Evolutionary conservation across 2,329 filamentous ascomycete genomes (phyloP).

Genomic region (Echinosphaeria canescens): DNA sequence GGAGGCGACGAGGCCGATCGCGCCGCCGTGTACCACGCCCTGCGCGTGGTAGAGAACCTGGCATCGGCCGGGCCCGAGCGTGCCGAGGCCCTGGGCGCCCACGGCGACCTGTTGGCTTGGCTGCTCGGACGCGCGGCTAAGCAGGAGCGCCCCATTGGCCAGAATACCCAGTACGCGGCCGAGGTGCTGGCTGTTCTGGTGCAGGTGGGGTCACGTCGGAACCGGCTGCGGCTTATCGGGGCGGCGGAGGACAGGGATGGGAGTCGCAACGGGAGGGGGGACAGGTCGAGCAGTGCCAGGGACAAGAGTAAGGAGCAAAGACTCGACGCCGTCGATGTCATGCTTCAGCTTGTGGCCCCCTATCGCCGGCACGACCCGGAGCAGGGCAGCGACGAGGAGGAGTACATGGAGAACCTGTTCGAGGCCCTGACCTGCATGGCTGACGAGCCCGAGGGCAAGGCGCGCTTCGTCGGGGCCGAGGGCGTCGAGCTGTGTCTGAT

Average conservation of each 20-base stretch:
- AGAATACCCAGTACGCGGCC: conserved; percentile 91
- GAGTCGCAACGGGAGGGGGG: too few relatives aligned
- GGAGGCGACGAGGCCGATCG: conserved; percentile 48
- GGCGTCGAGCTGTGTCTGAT: conserved; percentile 81
- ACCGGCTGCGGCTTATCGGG: conserved; percentile 37
- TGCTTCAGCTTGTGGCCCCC: conserved; percentile 64
- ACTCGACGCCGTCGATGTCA: conserved; percentile 54
- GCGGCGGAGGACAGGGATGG: too few relatives aligned
- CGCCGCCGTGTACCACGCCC: conserved; percentile 67
- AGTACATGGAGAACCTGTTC: conserved; percentile 89
- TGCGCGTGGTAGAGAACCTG: conserved; percentile 70
- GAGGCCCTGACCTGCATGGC: conserved; percentile 65
- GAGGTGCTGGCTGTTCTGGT: conserved; percentile 81
- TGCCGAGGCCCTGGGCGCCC: conserved; percentile 49
- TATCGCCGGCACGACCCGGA: conserved; percentile 76
- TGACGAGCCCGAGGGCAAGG: conserved; percentile 54
- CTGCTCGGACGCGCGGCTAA: conserved; percentile 52
- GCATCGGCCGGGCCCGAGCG: conserved; percentile 47
- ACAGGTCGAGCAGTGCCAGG: too few relatives aligned
- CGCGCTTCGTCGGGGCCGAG: conserved; percentile 71
- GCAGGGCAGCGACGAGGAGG: conserved; percentile 75
- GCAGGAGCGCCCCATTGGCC: conserved; percentile 45
- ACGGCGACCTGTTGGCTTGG: conserved; percentile 53
- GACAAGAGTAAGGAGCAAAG: too few relatives aligned
- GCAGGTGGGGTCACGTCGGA: conserved; percentile 36